Base-by-base conservation (phyloP, 441 rosid genomes). In the Populus hybrid region DNA sequence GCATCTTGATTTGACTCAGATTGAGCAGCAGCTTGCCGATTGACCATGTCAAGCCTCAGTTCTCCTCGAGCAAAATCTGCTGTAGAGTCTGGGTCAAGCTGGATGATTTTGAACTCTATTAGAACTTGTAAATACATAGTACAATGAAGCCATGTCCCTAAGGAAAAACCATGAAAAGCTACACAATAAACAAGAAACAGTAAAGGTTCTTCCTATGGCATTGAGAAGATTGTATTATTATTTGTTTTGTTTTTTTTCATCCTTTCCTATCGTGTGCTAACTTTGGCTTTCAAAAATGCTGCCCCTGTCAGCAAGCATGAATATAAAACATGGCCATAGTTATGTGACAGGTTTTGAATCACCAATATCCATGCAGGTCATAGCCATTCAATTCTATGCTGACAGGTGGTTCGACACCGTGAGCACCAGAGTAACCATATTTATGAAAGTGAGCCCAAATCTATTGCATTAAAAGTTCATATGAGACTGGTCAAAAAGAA, bases 21-120 rank as follows among this genome's bases (percentile, higher is more conserved):
- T 71, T 79, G 83, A 68, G 45, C 82, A 79, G 53, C 68, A 77
- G 29, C 76, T 77, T 68, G 85, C 31, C 72, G 69, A 33, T 79
- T 69, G 71, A 85, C 74, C 77, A 64, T 76, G 81, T 85, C 87
- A 10, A 79, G 77, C 81, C 83, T 85, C 83, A 89, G 75, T 82
- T 91, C 94, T 59, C 94, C 96, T 77, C 84, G 89, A 40, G 93
- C 89, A 83, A 90, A 90, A 75, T 87, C 89, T 24, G 84, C 89
- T 75, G 74, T 90, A 38, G 81, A 90, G 28, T 83, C 92, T 21
- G 87, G 87, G 71, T 91, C 94, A 83, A 89, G 83, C 97, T 94
- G 89, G 87, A 81, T 72, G 68, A n/a, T 28, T 71, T 59, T 28
- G 65, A 50, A 42, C 38, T 35, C 21, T 33, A 68, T 78, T n/a